Base-by-base conservation (phyloP, 345 rosid species). In the Syzygium aqueum region DNA sequence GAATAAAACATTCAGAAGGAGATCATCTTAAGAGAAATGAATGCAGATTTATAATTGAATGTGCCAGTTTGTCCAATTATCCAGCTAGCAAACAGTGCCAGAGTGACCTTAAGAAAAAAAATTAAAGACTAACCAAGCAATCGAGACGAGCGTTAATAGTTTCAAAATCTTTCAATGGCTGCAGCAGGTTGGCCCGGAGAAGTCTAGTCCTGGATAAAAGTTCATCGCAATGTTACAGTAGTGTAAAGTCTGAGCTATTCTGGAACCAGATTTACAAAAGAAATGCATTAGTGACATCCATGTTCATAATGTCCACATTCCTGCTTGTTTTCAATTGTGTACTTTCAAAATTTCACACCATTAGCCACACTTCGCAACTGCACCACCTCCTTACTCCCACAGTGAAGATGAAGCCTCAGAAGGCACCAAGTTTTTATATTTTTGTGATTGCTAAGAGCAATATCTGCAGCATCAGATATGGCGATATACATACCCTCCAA, bases 171-270 rank as follows among this genome's bases (percentile, higher is more conserved):
- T 96, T 97, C 89, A 96, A 88, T 86, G 99, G 99, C 96, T 97
- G 99, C 91, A 97, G 91, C 88, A 97, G 94, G 91, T 97, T 97
- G 88, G 99, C 99, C 67, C 99, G 97, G 59, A 97, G 98, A 91
- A 97, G 97, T 91, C 99, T 94, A 87, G 98, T 95, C 95, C 99
- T 97, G 95, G 84, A 88, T 88, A 93, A 87, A 88, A 90, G 80
- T 88, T 88, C 85, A 56, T 51, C 13, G 46, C 50, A 56, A 51
- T 80, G 56, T 67, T 30, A 87, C 53, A 33, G 61, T 30, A 51
- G 25, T 19, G 51, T 4, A 22, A 73, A 77, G 52, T 50, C 25
- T 11, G 59, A 21, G 46, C 84, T 77, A 73, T 33, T 33, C 46
- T 73, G 6, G 80, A 33, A 19, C 13, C 22, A 73, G 80, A 46